Base-by-base conservation (phyloP, 2,329 filamentous ascomycete species). In the Bipolaris bicolor region DNA sequence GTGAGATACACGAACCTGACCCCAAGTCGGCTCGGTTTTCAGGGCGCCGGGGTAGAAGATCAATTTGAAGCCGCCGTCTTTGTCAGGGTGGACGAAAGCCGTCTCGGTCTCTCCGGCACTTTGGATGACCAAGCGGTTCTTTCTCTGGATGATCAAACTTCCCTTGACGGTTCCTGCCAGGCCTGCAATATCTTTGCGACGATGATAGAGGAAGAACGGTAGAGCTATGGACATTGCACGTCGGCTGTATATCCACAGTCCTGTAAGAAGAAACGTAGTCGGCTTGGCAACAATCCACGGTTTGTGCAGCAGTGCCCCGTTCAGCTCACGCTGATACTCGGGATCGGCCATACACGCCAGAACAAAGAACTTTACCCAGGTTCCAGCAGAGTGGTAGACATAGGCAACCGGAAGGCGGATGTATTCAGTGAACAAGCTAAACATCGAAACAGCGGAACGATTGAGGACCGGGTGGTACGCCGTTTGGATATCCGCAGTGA, bases 291-390 rank as follows among this genome's bases (percentile, higher is more conserved):
- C 46, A 20, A 77, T 45, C 3, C 58, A 60, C 11, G 76, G 75
- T 22, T 76, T 75, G 18, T 62, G 50, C 43, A 69, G 66, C 49
- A 81, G 73, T 47, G 79, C 77, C 64, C 80, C 79, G 55, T 80
- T 76, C 44, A 84, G 73, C 52, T 84, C 82, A 58, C 81, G 73
- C 60, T 83, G 79, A 57, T 80, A 82, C 60, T 84, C 82, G 0
- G 80, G 77, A 62, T 84, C 82, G 2, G 82, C 82, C 60, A 84
- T 77, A 18, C 82, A 71, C 10, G 82, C 80, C 41, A 83, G 77
- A 7, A 82, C 71, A 33, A 81, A 71, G 62, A 83, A 83, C 51
- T 84, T 84, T 58, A 81, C 69, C 52, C 76, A 72, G 2, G 75
- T 70, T 1, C 80, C 79, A 1, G 80, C 39, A 3, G 69, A 70